phyloP scores from a whole-genome alignment of 176 grass and related monocot genomes.

The Musa itinerans region DNA sequence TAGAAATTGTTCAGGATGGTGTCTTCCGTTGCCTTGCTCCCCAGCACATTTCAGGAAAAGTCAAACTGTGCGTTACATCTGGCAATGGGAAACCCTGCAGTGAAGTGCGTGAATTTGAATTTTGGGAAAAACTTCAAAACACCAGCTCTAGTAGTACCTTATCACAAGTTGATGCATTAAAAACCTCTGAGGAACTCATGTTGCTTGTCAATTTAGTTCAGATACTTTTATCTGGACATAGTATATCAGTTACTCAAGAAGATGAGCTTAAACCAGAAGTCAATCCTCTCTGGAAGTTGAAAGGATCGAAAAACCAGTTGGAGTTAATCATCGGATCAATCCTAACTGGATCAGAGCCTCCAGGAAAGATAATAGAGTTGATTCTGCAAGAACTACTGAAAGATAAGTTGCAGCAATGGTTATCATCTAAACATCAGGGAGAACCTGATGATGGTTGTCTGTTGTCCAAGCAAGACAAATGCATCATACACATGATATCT shows the following conservation, averaged over 20 bases:
- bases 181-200: slow-evolving; percentile 45
- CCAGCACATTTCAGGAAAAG: slow-evolving; percentile 47
- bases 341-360: background rate
- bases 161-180: background rate
- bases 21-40: slow-evolving; percentile 68
- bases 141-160: background rate
- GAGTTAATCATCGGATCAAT: background rate
- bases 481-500: slow-evolving; percentile 71
- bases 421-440: slow-evolving; percentile 49
- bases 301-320: slow-evolving; percentile 19
- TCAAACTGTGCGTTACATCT: slow-evolving; percentile 49
- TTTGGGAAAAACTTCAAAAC: slow-evolving; percentile 41
- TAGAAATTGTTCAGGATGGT: slow-evolving; percentile 63
- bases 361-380: slow-evolving; percentile 21
- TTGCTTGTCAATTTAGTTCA: slow-evolving; percentile 56
- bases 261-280: slow-evolving; percentile 8
- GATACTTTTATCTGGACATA: slow-evolving; percentile 40
- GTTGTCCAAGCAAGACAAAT: slow-evolving; percentile 56
- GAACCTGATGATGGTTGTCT: slow-evolving; percentile 24
- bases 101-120: slow-evolving; percentile 63
- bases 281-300: slow-evolving; percentile 21
- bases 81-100: slow-evolving; percentile 50
- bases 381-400: slow-evolving; percentile 67
- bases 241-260: slow-evolving; percentile 22
- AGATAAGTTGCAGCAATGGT: slow-evolving; percentile 50